Percentiles rank a stretch among this genome's conserved stretches.
Evolutionary conservation across 169 alveolate genomes (phyloP).

Genomic region (Plasmodium coatneyi): DNA sequence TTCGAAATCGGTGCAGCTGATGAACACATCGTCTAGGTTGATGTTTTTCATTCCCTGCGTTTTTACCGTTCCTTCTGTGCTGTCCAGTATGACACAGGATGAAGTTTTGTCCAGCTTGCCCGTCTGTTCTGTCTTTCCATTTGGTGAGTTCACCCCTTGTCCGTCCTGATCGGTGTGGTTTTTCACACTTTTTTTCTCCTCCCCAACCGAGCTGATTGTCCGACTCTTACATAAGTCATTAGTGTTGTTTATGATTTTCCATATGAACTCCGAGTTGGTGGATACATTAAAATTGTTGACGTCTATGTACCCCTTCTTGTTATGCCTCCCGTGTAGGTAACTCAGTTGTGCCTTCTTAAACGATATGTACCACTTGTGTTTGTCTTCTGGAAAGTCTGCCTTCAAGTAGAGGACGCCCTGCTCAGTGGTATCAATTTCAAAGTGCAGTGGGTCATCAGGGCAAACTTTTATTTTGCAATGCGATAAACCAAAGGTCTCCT

Average conservation of each 20-base stretch:
- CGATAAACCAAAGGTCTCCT: slow-evolving; percentile 82
- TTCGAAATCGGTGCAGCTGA: slow-evolving; percentile 81
- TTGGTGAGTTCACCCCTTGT: not conserved
- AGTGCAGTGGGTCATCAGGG: slow-evolving; percentile 85
- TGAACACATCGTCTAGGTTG: slow-evolving; percentile 79
- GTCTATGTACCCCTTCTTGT: not conserved
- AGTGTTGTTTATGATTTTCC: slow-evolving; percentile 16
- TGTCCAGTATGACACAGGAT: not conserved
- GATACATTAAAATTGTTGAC: slow-evolving; percentile 5
- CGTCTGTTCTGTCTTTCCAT: not conserved
- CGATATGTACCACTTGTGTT: slow-evolving; percentile 85
- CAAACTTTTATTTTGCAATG: slow-evolving; percentile 84
- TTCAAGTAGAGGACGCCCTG: slow-evolving; percentile 82
- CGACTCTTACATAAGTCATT: not conserved
- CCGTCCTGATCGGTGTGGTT: not conserved
- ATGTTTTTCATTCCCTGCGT: slow-evolving; percentile 13
- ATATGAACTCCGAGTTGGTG: slow-evolving; percentile 29
- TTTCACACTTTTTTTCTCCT: not conserved
- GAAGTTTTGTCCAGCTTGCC: not conserved
- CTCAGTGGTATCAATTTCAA: slow-evolving; percentile 84
- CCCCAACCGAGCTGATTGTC: not conserved
- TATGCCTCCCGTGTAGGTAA: slow-evolving; percentile 45
- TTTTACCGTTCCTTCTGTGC: not conserved
- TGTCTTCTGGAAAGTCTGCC: slow-evolving; percentile 83
- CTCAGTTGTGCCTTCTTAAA: slow-evolving; percentile 82